These are phyloP conservation scores for Cystofilobasidium bisporidii DNA, from an alignment of 768 basidiomycete species.

Conservation along the genomic window DNA sequence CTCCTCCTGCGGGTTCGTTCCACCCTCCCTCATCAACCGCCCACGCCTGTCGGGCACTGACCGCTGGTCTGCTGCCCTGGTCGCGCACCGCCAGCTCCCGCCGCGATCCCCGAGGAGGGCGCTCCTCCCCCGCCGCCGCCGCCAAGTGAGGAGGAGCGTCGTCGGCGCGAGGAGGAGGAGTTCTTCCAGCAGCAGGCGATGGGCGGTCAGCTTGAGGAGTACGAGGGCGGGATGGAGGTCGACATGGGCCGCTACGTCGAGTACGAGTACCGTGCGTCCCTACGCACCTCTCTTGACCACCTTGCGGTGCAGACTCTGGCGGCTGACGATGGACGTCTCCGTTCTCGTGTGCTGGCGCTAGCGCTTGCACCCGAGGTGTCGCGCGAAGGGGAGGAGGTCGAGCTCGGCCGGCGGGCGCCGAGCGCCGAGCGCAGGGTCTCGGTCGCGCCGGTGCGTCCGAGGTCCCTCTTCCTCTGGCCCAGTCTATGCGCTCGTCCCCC, in stretches of 20 bases:
- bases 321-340: no score
- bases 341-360: no score
- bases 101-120: neutral
- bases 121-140: neutral
- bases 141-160: neutral
- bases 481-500: no score
- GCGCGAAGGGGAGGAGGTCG: neutral
- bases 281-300: no score
- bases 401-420: neutral
- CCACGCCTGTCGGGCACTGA: no score
- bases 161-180: neutral
- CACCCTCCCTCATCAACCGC: neutral
- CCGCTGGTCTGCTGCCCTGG: neutral
- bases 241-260: conserved; percentile 7
- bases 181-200: neutral
- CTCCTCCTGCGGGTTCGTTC: neutral
- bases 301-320: no score
- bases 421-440: neutral
- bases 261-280: neutral
- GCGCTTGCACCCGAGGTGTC: neutral
- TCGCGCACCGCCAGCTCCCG: neutral
- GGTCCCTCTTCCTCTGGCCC: neutral
- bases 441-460: neutral
- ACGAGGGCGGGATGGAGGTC: neutral
- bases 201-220: neutral